Conservation (phyloP, 2,329 filamentous ascomycete genomes). For the Alternaria arborescens region DNA sequence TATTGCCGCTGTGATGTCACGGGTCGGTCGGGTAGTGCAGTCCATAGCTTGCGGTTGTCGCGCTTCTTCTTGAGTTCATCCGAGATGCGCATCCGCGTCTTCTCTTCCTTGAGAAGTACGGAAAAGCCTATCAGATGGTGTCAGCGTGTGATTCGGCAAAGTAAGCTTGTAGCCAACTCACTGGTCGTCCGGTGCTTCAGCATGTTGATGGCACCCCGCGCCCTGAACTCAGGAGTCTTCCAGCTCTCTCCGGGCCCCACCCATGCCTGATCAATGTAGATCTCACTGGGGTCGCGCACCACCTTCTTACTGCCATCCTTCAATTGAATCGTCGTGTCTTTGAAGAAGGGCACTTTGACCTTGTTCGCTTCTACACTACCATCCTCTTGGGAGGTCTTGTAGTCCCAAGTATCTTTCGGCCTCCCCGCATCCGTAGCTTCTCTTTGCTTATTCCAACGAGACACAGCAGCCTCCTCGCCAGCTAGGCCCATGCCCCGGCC, state of each 20-base stretch:
- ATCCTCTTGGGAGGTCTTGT: slow-evolving; percentile 22
- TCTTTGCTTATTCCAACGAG: slow-evolving; percentile 32
- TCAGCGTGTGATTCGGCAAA: neutral
- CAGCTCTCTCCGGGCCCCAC: slow-evolving; percentile 72
- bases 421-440: slow-evolving; percentile 21
- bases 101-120: slow-evolving; percentile 90
- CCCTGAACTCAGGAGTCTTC: slow-evolving; percentile 72
- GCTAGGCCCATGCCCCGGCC: slow-evolving; percentile 83
- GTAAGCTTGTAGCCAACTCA: slow-evolving; percentile 58
- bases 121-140: slow-evolving; percentile 67
- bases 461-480: slow-evolving; percentile 26
- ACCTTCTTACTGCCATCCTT: slow-evolving; percentile 78
- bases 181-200: slow-evolving; percentile 77
- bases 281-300: slow-evolving; percentile 76
- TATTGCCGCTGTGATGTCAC: slow-evolving; percentile 87
- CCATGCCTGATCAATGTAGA: slow-evolving; percentile 95
- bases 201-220: slow-evolving; percentile 74
- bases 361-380: slow-evolving; percentile 8
- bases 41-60: slow-evolving; percentile 80
- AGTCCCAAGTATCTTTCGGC: slow-evolving; percentile 20
- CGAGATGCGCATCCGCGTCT: slow-evolving; percentile 82
- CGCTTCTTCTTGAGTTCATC: slow-evolving; percentile 81
- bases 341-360: slow-evolving; percentile 22
- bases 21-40: slow-evolving; percentile 84
- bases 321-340: slow-evolving; percentile 69